These are phyloP conservation scores for Monosporascus sp. DNA, from an alignment of 2,329 filamentous ascomycete genomes.

Conservation along the genomic window DNA sequence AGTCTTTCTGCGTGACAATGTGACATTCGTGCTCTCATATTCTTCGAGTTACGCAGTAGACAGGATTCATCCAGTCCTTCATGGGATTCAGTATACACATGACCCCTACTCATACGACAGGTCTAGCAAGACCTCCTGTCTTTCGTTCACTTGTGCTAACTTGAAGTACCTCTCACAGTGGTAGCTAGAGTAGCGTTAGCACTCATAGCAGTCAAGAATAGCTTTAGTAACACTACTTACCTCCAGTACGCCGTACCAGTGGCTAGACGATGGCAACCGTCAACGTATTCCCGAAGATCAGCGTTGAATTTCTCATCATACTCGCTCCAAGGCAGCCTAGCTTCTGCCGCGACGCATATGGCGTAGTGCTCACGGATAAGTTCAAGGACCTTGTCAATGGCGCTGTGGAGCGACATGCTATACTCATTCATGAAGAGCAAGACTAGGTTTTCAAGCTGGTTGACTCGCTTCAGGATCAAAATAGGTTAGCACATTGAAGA, in stretches of 20 bases:
- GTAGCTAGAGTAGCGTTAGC: slow-evolving; percentile 12
- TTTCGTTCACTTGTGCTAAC: slow-evolving; percentile 17
- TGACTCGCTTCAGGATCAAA: slow-evolving; percentile 13
- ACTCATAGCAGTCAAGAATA: not conserved
- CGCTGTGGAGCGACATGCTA: slow-evolving; percentile 13
- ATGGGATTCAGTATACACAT: too few species aligned
- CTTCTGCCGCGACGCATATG: slow-evolving; percentile 20
- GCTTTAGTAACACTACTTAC: slow-evolving; percentile 4
- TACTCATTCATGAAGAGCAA: slow-evolving; percentile 23
- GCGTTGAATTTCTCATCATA: slow-evolving; percentile 20
- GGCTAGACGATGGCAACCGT: slow-evolving; percentile 19
- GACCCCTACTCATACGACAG: slow-evolving; percentile 13
- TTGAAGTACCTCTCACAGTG: slow-evolving; percentile 22
- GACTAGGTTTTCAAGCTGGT: slow-evolving; percentile 22
- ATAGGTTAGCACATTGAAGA: not conserved
- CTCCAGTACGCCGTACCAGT: slow-evolving; percentile 25
- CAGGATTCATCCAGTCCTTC: too few species aligned
- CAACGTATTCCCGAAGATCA: slow-evolving; percentile 20
- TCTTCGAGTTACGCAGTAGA: too few species aligned
- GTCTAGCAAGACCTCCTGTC: slow-evolving; percentile 18
- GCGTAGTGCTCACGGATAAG: slow-evolving; percentile 24
- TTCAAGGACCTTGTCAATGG: slow-evolving; percentile 17
- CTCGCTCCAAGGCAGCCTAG: slow-evolving; percentile 22
- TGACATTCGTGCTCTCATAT: too few species aligned
- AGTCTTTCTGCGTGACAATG: too few species aligned